These are phyloP conservation scores for Chimonanthus praecox DNA, from an alignment of 164 flowering plant genomes.

Conservation along the genomic window DNA sequence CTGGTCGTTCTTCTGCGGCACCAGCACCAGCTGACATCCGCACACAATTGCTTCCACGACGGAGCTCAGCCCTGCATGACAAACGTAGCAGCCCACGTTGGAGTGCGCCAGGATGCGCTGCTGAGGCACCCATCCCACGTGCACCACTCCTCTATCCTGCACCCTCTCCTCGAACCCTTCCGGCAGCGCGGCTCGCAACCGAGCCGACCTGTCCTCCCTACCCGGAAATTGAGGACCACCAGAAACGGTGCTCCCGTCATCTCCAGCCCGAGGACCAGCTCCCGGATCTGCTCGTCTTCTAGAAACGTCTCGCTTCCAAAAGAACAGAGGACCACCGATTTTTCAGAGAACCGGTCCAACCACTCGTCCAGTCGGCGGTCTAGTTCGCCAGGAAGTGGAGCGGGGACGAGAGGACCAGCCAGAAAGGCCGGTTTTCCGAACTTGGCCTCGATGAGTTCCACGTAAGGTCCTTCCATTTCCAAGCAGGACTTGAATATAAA, in stretches of 20 bases:
- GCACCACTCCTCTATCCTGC: conserved; percentile 11
- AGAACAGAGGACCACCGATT: conserved; percentile 27
- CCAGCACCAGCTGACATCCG: conserved; percentile 10
- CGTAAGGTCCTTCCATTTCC: conserved; percentile 14
- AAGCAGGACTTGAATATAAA: conserved; percentile 8
- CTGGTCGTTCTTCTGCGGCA: background rate
- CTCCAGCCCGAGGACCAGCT: conserved; percentile 31
- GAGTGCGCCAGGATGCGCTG: conserved; percentile 10
- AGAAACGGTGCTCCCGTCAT: conserved; percentile 26
- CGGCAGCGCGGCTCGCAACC: background rate
- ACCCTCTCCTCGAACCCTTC: conserved; percentile 5
- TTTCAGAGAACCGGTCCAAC: conserved; percentile 19
- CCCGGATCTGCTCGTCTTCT: conserved; percentile 20
- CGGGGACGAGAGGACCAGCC: conserved; percentile 16
- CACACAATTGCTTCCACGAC: conserved; percentile 7
- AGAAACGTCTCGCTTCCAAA: conserved; percentile 31
- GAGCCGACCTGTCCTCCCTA: background rate
- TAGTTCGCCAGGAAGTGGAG: conserved; percentile 6
- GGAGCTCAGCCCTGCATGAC: conserved; percentile 8
- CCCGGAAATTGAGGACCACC: conserved; percentile 7
- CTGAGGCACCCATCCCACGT: conserved; percentile 17
- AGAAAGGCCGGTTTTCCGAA: conserved; percentile 10
- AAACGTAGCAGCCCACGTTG: conserved; percentile 8
- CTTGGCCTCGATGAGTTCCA: conserved; percentile 5
- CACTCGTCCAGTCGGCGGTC: conserved; percentile 26